A percentile compares a stretch with the other conserved stretches of the same genome.
Evolutionary conservation across 2,329 filamentous ascomycete species (phyloP).

Genomic region (Tolypocladium cylindrosporum): DNA sequence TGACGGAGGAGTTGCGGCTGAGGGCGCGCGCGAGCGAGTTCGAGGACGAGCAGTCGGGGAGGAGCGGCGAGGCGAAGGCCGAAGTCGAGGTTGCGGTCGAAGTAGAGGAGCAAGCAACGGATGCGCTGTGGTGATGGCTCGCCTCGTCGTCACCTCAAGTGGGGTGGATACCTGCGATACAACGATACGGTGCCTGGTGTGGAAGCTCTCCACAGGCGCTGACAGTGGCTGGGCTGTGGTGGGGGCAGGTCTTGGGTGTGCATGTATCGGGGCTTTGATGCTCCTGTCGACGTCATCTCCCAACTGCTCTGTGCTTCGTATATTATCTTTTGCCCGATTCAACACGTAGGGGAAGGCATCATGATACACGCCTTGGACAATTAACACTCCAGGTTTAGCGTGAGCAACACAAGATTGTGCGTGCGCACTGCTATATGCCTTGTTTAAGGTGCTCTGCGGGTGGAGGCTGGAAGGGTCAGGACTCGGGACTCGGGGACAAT

Average conservation of each 20-base stretch:
- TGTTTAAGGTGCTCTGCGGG: neutral
- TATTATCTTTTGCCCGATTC: no score
- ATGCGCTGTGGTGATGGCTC: constrained; percentile 1
- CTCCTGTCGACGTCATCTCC: neutral
- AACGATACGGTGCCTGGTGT: neutral
- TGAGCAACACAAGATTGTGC: neutral
- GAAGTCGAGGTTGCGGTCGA: constrained; percentile 2
- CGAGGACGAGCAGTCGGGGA: neutral
- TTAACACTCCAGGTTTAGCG: neutral
- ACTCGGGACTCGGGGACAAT: neutral
- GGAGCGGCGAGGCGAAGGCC: neutral
- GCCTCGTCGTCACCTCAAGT: constrained; percentile 6
- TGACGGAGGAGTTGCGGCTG: constrained; percentile 29
- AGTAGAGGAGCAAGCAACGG: constrained; percentile 1
- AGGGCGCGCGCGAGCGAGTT: constrained; percentile 8
- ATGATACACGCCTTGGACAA: neutral
- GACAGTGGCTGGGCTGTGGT: neutral
- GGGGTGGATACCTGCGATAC: neutral
- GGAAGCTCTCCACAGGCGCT: neutral
- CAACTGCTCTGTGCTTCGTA: neutral
- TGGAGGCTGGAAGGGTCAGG: neutral
- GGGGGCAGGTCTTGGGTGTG: neutral
- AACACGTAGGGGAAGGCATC: neutral
- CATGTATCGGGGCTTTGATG: neutral
- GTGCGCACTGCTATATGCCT: neutral